Evolutionary conservation across 1,284 basidiomycete genomes (phyloP).

Genomic region (Cystobasidiaceae sp.): DNA sequence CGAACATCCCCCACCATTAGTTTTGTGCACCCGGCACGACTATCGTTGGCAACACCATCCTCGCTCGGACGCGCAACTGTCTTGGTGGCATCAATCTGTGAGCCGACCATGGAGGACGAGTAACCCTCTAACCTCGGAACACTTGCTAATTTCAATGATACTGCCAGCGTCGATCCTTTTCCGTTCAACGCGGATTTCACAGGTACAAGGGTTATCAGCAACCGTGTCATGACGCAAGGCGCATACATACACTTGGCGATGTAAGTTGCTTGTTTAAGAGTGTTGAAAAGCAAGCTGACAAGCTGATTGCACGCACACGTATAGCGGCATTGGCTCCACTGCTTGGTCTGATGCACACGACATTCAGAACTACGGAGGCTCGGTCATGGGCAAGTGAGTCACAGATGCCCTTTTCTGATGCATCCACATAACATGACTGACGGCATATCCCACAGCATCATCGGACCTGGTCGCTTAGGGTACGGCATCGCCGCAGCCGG

Average conservation of each 20-base stretch:
- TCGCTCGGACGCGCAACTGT: slow-evolving; percentile 37
- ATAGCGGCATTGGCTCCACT: slow-evolving; percentile 23
- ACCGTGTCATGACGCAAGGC: slow-evolving; percentile 38
- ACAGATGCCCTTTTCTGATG: neutral
- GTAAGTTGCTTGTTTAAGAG: slow-evolving; percentile 5
- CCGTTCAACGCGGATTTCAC: slow-evolving; percentile 40
- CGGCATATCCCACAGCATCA: neutral
- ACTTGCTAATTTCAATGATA: neutral
- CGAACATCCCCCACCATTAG: too few relatives aligned
- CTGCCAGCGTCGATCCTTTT: slow-evolving; percentile 39
- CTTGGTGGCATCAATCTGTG: slow-evolving; percentile 42
- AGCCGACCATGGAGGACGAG: too few relatives aligned
- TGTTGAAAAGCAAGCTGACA: neutral
- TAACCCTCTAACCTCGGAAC: too few relatives aligned
- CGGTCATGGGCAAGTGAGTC: slow-evolving; percentile 37
- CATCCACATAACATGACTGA: neutral
- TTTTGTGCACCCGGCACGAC: slow-evolving; percentile 40
- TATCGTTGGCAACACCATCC: slow-evolving; percentile 40
- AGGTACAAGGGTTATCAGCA: slow-evolving; percentile 38
- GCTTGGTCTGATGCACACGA: slow-evolving; percentile 27
- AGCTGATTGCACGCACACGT: neutral
- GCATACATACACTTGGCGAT: slow-evolving; percentile 42
- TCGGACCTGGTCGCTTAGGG: slow-evolving; percentile 41
- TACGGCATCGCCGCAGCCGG: slow-evolving; percentile 41
- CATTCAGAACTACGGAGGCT: slow-evolving; percentile 36